phyloP scores from a whole-genome alignment of 2,329 filamentous ascomycete genomes.

The Tympanopsis confertula region DNA sequence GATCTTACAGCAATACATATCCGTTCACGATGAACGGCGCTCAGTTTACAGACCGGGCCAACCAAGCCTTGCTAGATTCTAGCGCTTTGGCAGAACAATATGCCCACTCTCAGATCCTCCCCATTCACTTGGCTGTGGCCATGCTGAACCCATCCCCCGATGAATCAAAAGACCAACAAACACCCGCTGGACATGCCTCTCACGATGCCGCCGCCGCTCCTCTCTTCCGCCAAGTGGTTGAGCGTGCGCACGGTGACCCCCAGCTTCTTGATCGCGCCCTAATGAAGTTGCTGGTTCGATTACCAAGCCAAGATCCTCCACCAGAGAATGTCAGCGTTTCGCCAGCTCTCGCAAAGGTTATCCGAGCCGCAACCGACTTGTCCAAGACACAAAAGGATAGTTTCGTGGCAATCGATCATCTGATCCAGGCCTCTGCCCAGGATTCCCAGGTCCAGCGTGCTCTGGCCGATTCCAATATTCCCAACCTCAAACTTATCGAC shows the following conservation, averaged over 20 bases:
- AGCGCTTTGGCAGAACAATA: conserved; percentile 82
- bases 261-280: conserved; percentile 79
- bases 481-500: conserved; percentile 81
- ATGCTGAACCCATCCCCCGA: conserved; percentile 67
- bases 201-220: conserved; percentile 53
- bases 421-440: conserved; percentile 76
- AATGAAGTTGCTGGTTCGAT: conserved; percentile 81
- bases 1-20: neutral
- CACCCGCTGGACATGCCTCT: conserved; percentile 26
- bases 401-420: conserved; percentile 86
- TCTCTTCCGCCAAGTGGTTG: conserved; percentile 89
- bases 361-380: conserved; percentile 75
- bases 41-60: conserved; percentile 82
- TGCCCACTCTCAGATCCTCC: conserved; percentile 78
- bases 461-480: conserved; percentile 78
- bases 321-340: conserved; percentile 79
- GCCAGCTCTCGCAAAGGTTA: conserved; percentile 68
- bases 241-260: conserved; percentile 83
- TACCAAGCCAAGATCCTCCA: conserved; percentile 89
- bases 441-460: conserved; percentile 63
- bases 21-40: neutral
- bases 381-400: conserved; percentile 97
- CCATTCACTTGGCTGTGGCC: conserved; percentile 77
- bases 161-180: conserved; percentile 73
- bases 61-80: conserved; percentile 80